Base-by-base conservation (phyloP, 257 asterid genomes). In the Jacaranda copaia region DNA sequence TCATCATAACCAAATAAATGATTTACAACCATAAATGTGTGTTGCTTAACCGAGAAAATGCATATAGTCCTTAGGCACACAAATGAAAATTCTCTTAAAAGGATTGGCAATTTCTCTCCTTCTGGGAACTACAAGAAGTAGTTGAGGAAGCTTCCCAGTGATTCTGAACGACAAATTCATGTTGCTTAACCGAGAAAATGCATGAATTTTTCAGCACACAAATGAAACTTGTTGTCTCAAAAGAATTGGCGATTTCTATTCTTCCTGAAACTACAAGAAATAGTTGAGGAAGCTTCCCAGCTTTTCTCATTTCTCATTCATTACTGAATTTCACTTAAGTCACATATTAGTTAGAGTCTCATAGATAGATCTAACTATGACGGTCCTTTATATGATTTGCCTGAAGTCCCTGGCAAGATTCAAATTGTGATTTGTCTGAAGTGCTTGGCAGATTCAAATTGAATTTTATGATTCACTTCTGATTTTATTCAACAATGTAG, bases 371-470 rank as follows among this genome's bases (percentile, higher is more conserved):
- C 20, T 38, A 40, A 18, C 8, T 38, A 12, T 52, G 72, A 52
- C 62, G 65, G 76, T 62, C 49, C 64, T 38, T 49, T 25, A 25
- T 66, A 13, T 77, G n/a, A 32, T 39, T 39, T 51, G 65, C 56
- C 35, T 73, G 78, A 73, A 60, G 46, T 70, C 57, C 32, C 32
- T 0, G 32, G 32, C 2, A 1, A 25, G 32, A 25, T 25, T 25
- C 32, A 25, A 25, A 25, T 25, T 66, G 18, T 77, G n/a, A 32
- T 39, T 39, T 51, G 65, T 42, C 35, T 73, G 78, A 73, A 73
- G 46, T 42, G 46, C 46, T 25, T 3, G 46, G 46, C 12, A 32
- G 48, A 59, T 32, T 73, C 69, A 20, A 42, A 73, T 43, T 46
- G 20, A 72, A 58, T 42, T 14, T 46, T 72, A 56, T 46, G 18